Evolutionary conservation across 129 eudicot genomes (phyloP).

Genomic region (Centaurea solstitialis): DNA sequence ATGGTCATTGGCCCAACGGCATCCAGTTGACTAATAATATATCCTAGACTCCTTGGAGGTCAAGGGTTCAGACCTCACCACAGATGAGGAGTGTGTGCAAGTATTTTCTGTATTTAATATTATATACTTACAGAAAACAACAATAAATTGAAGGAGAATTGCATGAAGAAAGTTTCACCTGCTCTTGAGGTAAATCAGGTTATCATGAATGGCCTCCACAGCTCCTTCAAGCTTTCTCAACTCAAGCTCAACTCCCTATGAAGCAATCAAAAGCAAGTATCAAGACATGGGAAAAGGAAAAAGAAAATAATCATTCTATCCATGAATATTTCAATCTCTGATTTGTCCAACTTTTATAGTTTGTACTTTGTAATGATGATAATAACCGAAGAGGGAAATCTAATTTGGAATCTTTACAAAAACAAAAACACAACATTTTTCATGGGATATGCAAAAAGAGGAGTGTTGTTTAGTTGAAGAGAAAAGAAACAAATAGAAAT

Average conservation of each 20-base stretch:
- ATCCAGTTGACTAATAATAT: too few relatives aligned
- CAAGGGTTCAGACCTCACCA: too few relatives aligned
- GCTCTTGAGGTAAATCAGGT: constrained; percentile 62
- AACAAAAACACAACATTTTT: background rate
- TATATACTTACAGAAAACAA: background rate
- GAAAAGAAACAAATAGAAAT: background rate
- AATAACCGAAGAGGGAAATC: background rate
- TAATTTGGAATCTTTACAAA: constrained; percentile 1
- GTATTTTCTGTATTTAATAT: background rate
- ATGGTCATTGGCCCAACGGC: too few relatives aligned
- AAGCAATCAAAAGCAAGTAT: constrained; percentile 15
- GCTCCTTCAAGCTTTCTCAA: constrained; percentile 94
- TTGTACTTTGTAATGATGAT: background rate
- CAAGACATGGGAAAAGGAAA: constrained; percentile 14
- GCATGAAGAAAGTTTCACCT: constrained; percentile 41
- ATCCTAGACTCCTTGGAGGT: too few relatives aligned
- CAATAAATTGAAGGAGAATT: background rate
- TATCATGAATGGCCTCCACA: constrained; percentile 92
- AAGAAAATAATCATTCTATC: background rate
- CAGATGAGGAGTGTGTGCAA: background rate
- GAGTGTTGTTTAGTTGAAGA: background rate
- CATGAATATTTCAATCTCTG: background rate
- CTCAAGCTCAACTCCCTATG: constrained; percentile 88
- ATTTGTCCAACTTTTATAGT: background rate
- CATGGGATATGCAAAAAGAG: background rate